Evolutionary conservation across 768 basidiomycete genomes (phyloP), one percentile per base, ranked within the genome.

Genomic region (Xanthoconium purpureum): DNA sequence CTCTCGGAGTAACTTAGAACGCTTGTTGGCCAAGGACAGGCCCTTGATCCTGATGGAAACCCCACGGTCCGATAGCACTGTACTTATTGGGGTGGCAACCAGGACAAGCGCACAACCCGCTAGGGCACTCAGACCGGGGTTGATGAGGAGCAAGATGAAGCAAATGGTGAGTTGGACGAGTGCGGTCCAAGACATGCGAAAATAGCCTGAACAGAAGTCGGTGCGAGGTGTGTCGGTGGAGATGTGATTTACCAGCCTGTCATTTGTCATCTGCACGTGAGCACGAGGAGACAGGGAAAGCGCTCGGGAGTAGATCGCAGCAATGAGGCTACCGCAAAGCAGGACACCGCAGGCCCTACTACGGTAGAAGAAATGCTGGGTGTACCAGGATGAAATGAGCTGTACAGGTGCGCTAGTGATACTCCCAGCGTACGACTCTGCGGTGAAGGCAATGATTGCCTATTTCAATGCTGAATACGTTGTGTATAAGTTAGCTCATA

Each of bases 221-320:
- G 97, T 90, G 20, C 94, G 83, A 29, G 89, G 92, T 20, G 94
- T 85, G 67, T 94, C 93, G 1, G 90, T 92, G 6, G 91, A 93
- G 57, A 98, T 95, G 73, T 96, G 93, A 61, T 94, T 95, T 59
- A 97, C 88, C 13, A 97, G 81, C 67, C 89, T 89, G 20, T 94
- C 95, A 65, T 92, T 96, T 2, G 90, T 84, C 42, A 95, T 79
- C 10, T 82, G 85, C 1, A 85, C 85, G 8, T 94, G 83, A 6
- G 92, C 84, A 39, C 91, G 86, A 17, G 89, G 82, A 3, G 89
- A 88, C 32, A 98, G 79, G 30, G 76, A 80, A 28, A 97, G 77
- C 1, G 88, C 86, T 40, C 88, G 85, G 29, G 83, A 79, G 72
- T 94, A 97, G 37, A 97, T 87, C 1, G 90, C 86, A 1, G 90